Conservation (phyloP, 106 monocot species). For the Dendrobium officinale region DNA sequence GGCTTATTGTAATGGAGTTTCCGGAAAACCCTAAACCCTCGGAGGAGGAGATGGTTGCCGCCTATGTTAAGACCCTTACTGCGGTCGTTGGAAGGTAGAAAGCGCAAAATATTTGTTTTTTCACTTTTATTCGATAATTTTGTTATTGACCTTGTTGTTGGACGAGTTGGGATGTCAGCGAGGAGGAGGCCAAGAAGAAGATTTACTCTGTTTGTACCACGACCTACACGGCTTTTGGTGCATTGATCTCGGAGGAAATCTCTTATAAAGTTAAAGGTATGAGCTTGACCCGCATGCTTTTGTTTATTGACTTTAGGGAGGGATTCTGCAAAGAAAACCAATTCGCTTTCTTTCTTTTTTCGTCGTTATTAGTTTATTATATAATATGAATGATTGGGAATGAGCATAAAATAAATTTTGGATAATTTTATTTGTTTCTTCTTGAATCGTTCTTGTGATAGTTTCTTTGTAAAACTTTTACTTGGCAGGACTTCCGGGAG, state of each 20-base stretch:
- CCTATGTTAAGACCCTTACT: conserved; percentile 87
- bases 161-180: conserved; percentile 29
- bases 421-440: not conserved
- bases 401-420: not conserved
- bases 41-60: conserved; percentile 85
- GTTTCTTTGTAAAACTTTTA: not conserved
- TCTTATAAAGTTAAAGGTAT: conserved; percentile 94
- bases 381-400: not conserved
- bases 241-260: conserved; percentile 89
- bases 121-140: not conserved
- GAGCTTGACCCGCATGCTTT: not conserved
- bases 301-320: not conserved
- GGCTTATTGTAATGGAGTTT: conserved; percentile 98
- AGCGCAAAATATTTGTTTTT: not conserved
- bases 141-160: not conserved
- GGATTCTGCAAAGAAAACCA: not conserved
- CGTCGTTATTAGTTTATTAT: not conserved
- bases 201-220: conserved; percentile 96
- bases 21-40: conserved; percentile 56
- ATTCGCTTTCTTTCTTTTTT: not conserved
- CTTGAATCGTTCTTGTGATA: not conserved
- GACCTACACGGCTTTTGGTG: conserved; percentile 98
- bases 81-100: conserved; percentile 72
- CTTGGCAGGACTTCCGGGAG: conserved; percentile 69
- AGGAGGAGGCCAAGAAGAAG: conserved; percentile 97